Evolutionary conservation across 176 grass and related monocot species (phyloP).

Genomic region (Alopecurus myosuroides): DNA sequence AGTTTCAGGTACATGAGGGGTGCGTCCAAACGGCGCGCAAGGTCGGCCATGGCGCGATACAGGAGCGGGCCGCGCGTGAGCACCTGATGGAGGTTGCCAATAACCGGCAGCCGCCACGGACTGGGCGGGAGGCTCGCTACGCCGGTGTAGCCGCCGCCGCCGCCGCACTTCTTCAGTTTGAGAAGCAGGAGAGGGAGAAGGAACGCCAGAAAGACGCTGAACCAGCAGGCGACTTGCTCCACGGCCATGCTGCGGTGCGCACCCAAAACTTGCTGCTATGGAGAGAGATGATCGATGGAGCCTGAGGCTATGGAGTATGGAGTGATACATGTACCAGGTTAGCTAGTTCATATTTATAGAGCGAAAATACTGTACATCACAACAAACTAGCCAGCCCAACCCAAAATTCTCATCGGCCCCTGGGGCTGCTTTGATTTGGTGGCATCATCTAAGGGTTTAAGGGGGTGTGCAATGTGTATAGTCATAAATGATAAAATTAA

Average conservation of each 20-base stretch:
- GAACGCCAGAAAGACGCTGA: background rate
- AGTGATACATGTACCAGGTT: background rate
- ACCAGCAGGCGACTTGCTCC: background rate
- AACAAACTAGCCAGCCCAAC: too few species aligned
- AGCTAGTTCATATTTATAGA: background rate
- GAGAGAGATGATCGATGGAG: background rate
- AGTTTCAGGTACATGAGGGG: slow-evolving; percentile 30
- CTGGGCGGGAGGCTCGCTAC: background rate
- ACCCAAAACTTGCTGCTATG: background rate
- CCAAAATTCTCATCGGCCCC: too few species aligned
- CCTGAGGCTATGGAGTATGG: too few species aligned
- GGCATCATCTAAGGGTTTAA: too few species aligned
- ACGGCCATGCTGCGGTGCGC: background rate
- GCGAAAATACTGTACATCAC: too few species aligned
- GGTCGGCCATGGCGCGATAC: slow-evolving; percentile 4
- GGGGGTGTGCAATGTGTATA: too few species aligned
- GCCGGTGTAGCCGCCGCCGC: background rate
- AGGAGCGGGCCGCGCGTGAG: background rate
- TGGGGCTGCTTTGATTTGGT: too few species aligned
- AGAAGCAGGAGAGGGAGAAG: background rate
- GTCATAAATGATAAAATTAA: too few species aligned
- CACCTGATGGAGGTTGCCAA: slow-evolving; percentile 43
- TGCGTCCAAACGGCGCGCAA: background rate
- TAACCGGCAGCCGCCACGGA: slow-evolving; percentile 31
- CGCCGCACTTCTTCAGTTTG: background rate